Conservation (phyloP, 1,284 basidiomycete genomes). For the Trametes versicolor region DNA sequence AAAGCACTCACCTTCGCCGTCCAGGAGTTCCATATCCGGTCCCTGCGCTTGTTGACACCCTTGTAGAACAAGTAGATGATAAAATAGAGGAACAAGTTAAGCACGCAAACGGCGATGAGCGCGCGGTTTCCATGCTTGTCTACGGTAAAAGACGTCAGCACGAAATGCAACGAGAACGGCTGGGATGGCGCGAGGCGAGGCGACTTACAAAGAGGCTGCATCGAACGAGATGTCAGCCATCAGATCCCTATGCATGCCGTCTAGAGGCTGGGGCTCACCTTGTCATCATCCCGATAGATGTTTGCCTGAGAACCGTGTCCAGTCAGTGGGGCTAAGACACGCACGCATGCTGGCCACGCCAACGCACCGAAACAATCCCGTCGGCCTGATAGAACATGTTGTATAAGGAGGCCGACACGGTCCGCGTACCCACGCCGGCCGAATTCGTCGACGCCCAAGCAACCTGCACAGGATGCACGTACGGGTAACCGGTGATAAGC, state of each 20-base stretch:
- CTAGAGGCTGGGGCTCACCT: constrained; percentile 28
- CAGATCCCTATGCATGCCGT: background rate
- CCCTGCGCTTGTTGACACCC: constrained; percentile 58
- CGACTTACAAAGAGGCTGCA: constrained; percentile 55
- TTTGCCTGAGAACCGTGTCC: constrained; percentile 27
- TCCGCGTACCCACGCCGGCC: constrained; percentile 64
- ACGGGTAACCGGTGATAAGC: constrained; percentile 63
- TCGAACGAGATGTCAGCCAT: constrained; percentile 15
- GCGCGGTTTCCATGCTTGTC: constrained; percentile 51
- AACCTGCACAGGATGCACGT: constrained; percentile 58
- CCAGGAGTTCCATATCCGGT: constrained; percentile 62
- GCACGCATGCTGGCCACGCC: too few species aligned
- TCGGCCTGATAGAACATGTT: constrained; percentile 73
- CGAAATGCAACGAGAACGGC: background rate
- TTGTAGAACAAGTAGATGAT: constrained; percentile 65
- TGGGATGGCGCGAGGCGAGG: background rate
- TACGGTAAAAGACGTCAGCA: constrained; percentile 35
- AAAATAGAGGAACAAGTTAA: constrained; percentile 59
- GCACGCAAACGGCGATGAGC: constrained; percentile 47
- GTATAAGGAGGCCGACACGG: constrained; percentile 65
- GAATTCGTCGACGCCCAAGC: constrained; percentile 73
- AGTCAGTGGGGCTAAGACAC: too few species aligned
- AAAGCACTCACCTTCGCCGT: constrained; percentile 53
- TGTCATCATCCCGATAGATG: constrained; percentile 48
- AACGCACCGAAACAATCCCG: constrained; percentile 52